Percentiles rank a stretch among this genome's conserved stretches.
These are phyloP conservation scores for Elongisporangium anandrum DNA, from an alignment of 352 stramenopile species.

Conservation along the genomic window DNA sequence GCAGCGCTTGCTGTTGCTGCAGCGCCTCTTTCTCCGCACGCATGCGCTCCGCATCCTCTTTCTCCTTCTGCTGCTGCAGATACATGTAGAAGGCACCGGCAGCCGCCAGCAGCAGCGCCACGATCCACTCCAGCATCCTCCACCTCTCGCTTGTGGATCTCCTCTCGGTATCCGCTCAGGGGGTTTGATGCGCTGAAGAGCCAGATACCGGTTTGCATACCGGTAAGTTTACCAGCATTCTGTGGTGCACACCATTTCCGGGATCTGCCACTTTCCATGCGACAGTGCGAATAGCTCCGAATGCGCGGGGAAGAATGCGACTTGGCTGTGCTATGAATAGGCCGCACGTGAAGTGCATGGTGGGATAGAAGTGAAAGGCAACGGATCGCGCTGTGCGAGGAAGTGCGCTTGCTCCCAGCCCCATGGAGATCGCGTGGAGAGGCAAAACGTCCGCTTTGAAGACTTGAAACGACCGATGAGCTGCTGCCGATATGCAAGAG, in stretches of 20 bases:
- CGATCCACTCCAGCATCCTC: conserved; percentile 26
- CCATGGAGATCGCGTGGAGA: not conserved
- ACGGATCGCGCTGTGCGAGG: not conserved
- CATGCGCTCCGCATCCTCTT: conserved; percentile 24
- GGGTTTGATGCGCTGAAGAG: not conserved
- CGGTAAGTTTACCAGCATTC: not conserved
- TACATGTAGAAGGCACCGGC: conserved; percentile 62
- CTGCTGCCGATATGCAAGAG: not conserved
- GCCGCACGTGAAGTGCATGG: not conserved
- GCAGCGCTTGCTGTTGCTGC: conserved; percentile 34
- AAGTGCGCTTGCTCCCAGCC: not conserved
- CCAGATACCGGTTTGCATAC: not conserved
- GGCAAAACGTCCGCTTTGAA: not conserved
- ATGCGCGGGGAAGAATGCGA: not conserved
- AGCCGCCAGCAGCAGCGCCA: conserved; percentile 53
- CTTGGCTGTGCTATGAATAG: not conserved
- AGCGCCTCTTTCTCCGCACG: conserved; percentile 51
- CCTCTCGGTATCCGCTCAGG: not conserved
- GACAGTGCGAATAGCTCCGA: not conserved
- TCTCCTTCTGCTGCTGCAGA: conserved; percentile 36
- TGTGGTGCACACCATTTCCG: not conserved
- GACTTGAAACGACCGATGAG: not conserved
- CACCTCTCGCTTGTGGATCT: conserved; percentile 1
- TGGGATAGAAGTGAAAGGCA: not conserved
- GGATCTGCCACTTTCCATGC: not conserved